These are phyloP conservation scores for Emmonsiellopsis sp. DNA, from an alignment of 2,329 filamentous ascomycete genomes.

Conservation along the genomic window DNA sequence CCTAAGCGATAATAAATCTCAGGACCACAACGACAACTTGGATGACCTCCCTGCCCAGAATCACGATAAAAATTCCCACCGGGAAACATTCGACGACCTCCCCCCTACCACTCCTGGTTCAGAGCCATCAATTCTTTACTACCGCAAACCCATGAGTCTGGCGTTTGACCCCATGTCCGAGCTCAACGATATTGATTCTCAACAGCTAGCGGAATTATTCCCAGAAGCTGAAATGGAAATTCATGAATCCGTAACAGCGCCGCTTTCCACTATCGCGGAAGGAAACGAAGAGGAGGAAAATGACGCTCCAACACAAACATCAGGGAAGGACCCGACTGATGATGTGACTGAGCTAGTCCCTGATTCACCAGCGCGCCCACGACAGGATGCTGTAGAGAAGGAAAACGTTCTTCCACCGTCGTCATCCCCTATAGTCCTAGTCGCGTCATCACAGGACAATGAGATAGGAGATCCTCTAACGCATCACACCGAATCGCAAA, in stretches of 20 bases:
- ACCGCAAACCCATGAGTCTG: constrained; percentile 24
- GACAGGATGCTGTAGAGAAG: constrained; percentile 2
- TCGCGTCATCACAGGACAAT: constrained; percentile 31
- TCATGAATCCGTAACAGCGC: background rate
- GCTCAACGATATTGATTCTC: constrained; percentile 21
- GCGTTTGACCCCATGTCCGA: constrained; percentile 3
- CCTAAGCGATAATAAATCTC: background rate
- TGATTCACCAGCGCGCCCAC: constrained; percentile 23
- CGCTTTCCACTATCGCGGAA: constrained; percentile 1
- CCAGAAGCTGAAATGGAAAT: constrained; percentile 11
- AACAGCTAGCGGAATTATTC: constrained; percentile 29
- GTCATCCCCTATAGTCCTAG: constrained; percentile 25
- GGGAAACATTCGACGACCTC: background rate
- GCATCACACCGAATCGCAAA: constrained; percentile 1
- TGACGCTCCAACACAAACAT: constrained; percentile 9
- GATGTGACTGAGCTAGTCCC: constrained; percentile 26
- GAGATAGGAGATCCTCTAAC: constrained; percentile 5
- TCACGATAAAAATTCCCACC: background rate
- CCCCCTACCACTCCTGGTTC: background rate
- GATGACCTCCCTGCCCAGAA: background rate
- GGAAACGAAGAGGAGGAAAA: background rate
- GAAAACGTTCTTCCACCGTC: constrained; percentile 13
- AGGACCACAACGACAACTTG: background rate
- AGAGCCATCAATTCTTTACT: constrained; percentile 18
- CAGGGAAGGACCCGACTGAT: constrained; percentile 14